Conservation (phyloP, 2,329 filamentous ascomycete genomes). For the Monosporascus sp. region DNA sequence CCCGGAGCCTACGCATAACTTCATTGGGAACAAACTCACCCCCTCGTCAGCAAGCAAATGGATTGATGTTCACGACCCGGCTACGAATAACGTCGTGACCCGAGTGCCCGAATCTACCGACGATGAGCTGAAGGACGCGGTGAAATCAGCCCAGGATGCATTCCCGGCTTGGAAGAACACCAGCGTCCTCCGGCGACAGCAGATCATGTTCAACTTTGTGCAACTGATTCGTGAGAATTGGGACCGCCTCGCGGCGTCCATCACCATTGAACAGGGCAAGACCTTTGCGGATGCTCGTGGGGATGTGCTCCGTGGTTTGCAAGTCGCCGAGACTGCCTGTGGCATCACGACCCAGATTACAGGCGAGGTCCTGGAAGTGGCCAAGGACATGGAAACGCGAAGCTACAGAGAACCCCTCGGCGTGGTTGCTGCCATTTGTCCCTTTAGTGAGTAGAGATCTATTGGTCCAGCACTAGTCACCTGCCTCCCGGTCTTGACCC, state of each 20-base stretch:
- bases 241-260: conserved; percentile 78
- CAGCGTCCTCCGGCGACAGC: conserved; percentile 68
- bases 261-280: conserved; percentile 85
- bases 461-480: too few relatives aligned
- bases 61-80: conserved; percentile 78
- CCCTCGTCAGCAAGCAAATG: conserved; percentile 65
- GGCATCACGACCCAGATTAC: conserved; percentile 77
- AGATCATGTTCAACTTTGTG: conserved; percentile 86
- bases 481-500: too few relatives aligned
- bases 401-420: conserved; percentile 78
- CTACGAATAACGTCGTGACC: conserved; percentile 81
- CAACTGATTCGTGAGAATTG: conserved; percentile 76
- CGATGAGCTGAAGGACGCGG: conserved; percentile 68
- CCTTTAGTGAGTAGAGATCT: conserved; percentile 61
- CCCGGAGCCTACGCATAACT: conserved; percentile 71
- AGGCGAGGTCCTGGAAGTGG: conserved; percentile 78
- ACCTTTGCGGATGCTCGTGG: conserved; percentile 79
- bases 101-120: conserved; percentile 80
- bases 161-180: conserved; percentile 70
- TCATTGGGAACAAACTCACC: conserved; percentile 75
- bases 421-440: conserved; percentile 78
- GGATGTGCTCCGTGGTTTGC: conserved; percentile 75
- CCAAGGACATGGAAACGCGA: conserved; percentile 86
- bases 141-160: conserved; percentile 70
- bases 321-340: conserved; percentile 80